Percentiles rank a stretch among this genome's conserved stretches.
These are phyloP conservation scores for Macadamia integrifolia DNA, from an alignment of 164 flowering plant genomes.

Conservation along the genomic window DNA sequence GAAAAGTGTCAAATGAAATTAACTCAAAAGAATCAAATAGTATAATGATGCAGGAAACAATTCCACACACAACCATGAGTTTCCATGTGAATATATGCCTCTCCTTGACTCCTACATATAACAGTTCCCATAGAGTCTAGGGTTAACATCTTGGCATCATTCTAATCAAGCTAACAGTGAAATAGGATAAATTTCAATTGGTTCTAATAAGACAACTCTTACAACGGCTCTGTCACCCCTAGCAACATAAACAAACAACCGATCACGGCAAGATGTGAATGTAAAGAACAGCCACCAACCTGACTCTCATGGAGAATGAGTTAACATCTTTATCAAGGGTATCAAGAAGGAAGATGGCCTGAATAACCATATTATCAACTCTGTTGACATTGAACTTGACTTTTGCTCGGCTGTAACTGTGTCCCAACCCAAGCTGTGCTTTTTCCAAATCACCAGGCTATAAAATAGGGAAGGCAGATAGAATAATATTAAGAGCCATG, in stretches of 20 bases:
- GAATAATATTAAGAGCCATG: neutral
- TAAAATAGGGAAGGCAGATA: conserved; percentile 1
- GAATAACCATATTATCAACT: conserved; percentile 97
- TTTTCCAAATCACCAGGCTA: conserved; percentile 88
- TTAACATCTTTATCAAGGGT: conserved; percentile 96
- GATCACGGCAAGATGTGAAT: too few species aligned
- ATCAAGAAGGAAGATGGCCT: conserved; percentile 92
- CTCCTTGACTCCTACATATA: too few species aligned
- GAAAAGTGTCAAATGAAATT: neutral
- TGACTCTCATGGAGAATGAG: conserved; percentile 95
- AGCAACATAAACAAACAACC: too few species aligned
- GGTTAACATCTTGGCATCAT: too few species aligned
- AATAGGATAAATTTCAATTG: too few species aligned
- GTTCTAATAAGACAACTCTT: too few species aligned
- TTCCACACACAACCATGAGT: neutral
- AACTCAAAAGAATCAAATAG: neutral
- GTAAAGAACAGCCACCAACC: conserved; percentile 34
- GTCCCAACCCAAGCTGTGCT: conserved; percentile 92
- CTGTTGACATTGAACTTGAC: conserved; percentile 98
- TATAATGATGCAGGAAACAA: neutral
- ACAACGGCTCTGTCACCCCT: too few species aligned
- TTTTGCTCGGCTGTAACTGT: conserved; percentile 97
- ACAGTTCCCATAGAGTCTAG: too few species aligned
- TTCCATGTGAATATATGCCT: too few species aligned
- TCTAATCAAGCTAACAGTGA: too few species aligned